These are phyloP conservation scores for Manihot esculenta DNA, from an alignment of 441 rosid genomes.

Conservation along the genomic window DNA sequence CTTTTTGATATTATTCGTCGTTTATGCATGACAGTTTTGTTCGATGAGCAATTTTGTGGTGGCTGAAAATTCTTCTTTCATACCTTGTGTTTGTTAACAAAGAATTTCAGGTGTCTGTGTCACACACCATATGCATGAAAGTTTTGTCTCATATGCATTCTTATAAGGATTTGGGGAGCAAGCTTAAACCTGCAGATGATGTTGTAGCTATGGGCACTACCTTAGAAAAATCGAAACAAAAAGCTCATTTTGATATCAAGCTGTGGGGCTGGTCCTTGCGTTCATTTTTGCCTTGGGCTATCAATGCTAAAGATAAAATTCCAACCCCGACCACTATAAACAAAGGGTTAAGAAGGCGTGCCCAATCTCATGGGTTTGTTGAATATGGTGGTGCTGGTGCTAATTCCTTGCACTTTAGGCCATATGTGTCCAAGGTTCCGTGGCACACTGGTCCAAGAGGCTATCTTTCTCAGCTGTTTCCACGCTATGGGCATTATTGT, in stretches of 20 bases:
- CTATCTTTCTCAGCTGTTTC: conserved; percentile 83
- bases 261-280: conserved; percentile 59
- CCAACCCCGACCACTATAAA: conserved; percentile 33
- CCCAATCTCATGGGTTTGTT: conserved; percentile 28
- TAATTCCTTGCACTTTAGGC: conserved; percentile 66
- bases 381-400: conserved; percentile 22
- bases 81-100: conserved; percentile 21
- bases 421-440: conserved; percentile 89
- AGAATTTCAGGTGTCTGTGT: conserved; percentile 44
- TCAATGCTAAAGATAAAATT: conserved; percentile 27
- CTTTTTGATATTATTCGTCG: background rate
- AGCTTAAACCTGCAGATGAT: conserved; percentile 31
- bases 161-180: conserved; percentile 39
- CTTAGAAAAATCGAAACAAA: conserved; percentile 36
- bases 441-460: conserved; percentile 96
- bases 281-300: conserved; percentile 55
- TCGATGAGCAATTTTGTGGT: conserved; percentile 14
- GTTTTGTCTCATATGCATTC: conserved; percentile 27
- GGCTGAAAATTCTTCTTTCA: conserved; percentile 13
- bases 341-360: conserved; percentile 56
- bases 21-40: conserved; percentile 25
- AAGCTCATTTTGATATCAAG: conserved; percentile 41
- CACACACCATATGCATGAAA: conserved; percentile 41
- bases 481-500: conserved; percentile 95
- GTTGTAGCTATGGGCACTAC: conserved; percentile 11